Conservation (phyloP, 2,329 filamentous ascomycete genomes). For the Cladosporium sp. region DNA sequence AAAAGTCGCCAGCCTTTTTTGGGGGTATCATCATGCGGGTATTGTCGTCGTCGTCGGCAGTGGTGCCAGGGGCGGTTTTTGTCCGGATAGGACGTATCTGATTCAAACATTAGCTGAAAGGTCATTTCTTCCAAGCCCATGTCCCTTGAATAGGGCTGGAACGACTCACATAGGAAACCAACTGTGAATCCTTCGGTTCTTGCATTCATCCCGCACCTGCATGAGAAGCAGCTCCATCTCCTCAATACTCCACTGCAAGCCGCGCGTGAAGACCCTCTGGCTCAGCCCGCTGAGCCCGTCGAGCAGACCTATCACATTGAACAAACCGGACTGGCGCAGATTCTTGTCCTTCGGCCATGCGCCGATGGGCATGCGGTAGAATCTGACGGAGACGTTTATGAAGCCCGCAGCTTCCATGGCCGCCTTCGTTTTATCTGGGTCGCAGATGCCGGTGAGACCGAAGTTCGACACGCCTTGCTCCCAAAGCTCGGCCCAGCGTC, state of each 20-base stretch:
- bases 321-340: constrained; percentile 21
- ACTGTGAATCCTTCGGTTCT: constrained; percentile 21
- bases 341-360: constrained; percentile 24
- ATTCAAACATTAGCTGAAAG: background rate
- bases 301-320: constrained; percentile 21
- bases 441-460: constrained; percentile 19
- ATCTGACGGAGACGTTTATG: constrained; percentile 25
- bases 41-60: too few species aligned
- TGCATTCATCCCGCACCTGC: constrained; percentile 22
- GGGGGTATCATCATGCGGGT: too few species aligned
- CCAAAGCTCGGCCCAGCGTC: constrained; percentile 22
- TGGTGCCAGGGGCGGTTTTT: constrained; percentile 3
- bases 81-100: constrained; percentile 1
- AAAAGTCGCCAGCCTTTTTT: too few species aligned
- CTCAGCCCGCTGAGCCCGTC: constrained; percentile 24
- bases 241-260: constrained; percentile 23
- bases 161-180: constrained; percentile 24
- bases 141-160: constrained; percentile 6
- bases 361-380: constrained; percentile 28
- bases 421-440: constrained; percentile 29
- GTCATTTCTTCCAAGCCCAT: too few species aligned
- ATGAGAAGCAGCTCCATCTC: constrained; percentile 26
- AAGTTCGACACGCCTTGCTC: constrained; percentile 20
- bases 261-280: constrained; percentile 23
- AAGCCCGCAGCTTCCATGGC: constrained; percentile 33